These are phyloP conservation scores for Suillus variegatus DNA, from an alignment of 768 basidiomycete species.

Conservation along the genomic window DNA sequence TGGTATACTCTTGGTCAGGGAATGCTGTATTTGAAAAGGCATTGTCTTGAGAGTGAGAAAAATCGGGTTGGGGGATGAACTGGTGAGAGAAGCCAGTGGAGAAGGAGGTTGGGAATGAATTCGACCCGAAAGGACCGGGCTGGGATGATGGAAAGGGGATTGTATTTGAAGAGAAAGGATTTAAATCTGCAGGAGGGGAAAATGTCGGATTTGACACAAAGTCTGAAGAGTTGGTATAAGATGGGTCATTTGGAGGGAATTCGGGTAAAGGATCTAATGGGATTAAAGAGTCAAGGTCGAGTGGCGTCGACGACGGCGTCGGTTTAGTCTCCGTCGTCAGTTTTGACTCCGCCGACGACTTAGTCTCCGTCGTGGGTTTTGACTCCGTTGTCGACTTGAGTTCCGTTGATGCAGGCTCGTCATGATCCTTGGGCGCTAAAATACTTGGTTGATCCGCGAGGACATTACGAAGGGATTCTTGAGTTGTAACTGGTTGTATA, in stretches of 20 bases:
- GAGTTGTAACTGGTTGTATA: not conserved
- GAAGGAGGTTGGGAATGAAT: not conserved
- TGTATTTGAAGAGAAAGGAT: not conserved
- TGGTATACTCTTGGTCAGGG: not conserved
- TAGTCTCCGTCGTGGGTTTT: not conserved
- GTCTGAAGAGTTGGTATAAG: not conserved
- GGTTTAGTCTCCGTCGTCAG: not conserved
- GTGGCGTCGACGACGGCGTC: slow-evolving; percentile 2
- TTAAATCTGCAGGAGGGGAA: not conserved
- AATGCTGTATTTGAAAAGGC: not conserved
- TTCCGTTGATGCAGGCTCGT: not conserved
- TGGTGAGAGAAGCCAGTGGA: slow-evolving; percentile 1
- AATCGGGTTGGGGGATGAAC: slow-evolving; percentile 1
- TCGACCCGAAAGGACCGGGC: not conserved
- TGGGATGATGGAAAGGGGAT: not conserved
- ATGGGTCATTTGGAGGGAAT: not conserved
- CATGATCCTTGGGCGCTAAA: slow-evolving; percentile 12
- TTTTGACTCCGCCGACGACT: not conserved
- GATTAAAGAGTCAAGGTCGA: slow-evolving; percentile 29
- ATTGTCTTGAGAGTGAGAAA: not conserved
- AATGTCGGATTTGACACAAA: not conserved
- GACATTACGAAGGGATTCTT: not conserved
- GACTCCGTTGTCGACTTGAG: not conserved
- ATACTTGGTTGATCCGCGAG: slow-evolving; percentile 10
- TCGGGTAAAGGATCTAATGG: slow-evolving; percentile 26